Evolutionary conservation across 352 stramenopile genomes (phyloP).

Genomic region (Albugo laibachii): DNA sequence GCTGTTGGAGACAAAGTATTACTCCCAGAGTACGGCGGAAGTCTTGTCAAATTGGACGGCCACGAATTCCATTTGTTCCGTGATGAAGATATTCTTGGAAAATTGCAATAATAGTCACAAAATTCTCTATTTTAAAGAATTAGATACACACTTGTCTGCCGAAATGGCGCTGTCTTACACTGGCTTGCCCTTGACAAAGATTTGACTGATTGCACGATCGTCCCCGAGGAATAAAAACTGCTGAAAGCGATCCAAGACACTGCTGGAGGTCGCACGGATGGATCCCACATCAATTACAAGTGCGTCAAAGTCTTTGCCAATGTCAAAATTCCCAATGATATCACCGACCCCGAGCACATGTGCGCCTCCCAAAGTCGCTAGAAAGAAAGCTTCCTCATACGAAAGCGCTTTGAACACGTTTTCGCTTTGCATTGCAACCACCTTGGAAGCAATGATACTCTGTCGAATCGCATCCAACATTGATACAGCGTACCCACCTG

Average conservation of each 20-base stretch:
- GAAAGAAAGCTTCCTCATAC: constrained; percentile 75
- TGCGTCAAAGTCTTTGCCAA: constrained; percentile 83
- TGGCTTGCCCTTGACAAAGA: constrained; percentile 38
- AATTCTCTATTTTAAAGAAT: not conserved
- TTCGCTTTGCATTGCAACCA: constrained; percentile 29
- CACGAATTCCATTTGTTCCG: constrained; percentile 90
- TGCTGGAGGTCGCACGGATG: constrained; percentile 14
- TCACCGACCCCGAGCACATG: constrained; percentile 56
- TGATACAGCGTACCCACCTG: constrained; percentile 84
- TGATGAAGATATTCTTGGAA: constrained; percentile 94
- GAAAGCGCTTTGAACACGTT: constrained; percentile 19
- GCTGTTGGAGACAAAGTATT: constrained; percentile 88
- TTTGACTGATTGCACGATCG: constrained; percentile 75
- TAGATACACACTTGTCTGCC: not conserved
- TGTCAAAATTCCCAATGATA: constrained; percentile 73
- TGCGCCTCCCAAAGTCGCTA: constrained; percentile 79
- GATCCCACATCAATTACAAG: constrained; percentile 57
- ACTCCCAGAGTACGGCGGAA: constrained; percentile 91
- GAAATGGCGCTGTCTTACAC: not conserved
- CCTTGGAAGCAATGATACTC: constrained; percentile 78
- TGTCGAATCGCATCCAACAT: constrained; percentile 86
- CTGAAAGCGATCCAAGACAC: constrained; percentile 65
- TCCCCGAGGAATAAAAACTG: constrained; percentile 84
- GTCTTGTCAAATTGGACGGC: constrained; percentile 80
- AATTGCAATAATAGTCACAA: constrained; percentile 68